phyloP scores from a whole-genome alignment of 805 yeast species.

The Middelhovenomyces tepae region DNA sequence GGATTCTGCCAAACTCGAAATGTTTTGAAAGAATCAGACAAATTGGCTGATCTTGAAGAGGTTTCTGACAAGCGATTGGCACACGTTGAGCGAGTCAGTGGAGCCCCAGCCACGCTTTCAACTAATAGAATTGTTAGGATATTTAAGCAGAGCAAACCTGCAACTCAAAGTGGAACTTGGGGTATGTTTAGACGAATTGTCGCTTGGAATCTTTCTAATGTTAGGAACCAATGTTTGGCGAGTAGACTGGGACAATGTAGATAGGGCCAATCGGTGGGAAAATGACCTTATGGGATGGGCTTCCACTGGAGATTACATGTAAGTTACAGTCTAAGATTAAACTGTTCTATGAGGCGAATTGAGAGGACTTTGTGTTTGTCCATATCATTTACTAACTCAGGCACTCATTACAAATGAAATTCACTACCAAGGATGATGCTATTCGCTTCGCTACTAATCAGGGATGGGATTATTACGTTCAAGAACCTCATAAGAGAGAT shows the following conservation, averaged over 20 bases:
- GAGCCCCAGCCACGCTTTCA: slow-evolving; percentile 63
- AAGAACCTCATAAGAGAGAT: slow-evolving; percentile 69
- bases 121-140: slow-evolving; percentile 65
- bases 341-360: no score
- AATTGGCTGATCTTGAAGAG: no score
- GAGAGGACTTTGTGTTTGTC: no score
- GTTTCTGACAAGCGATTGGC: no score
- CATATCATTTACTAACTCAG: no score
- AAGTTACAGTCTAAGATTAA: no score
- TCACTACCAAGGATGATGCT: slow-evolving; percentile 69
- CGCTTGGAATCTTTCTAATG: background rate
- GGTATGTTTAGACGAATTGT: slow-evolving; percentile 14
- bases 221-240: slow-evolving; percentile 46
- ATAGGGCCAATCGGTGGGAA: slow-evolving; percentile 79
- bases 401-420: slow-evolving; percentile 65
- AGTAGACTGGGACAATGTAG: slow-evolving; percentile 74
- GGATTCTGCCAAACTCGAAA: no score
- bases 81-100: slow-evolving; percentile 49
- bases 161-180: slow-evolving; percentile 63
- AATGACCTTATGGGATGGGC: slow-evolving; percentile 84
- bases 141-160: slow-evolving; percentile 66
- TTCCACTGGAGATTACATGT: slow-evolving; percentile 65
- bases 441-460: slow-evolving; percentile 70
- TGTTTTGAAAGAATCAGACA: no score
- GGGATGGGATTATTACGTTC: slow-evolving; percentile 78